Conservation (phyloP, 176 grass and related monocot species). For the Musa acuminata region DNA sequence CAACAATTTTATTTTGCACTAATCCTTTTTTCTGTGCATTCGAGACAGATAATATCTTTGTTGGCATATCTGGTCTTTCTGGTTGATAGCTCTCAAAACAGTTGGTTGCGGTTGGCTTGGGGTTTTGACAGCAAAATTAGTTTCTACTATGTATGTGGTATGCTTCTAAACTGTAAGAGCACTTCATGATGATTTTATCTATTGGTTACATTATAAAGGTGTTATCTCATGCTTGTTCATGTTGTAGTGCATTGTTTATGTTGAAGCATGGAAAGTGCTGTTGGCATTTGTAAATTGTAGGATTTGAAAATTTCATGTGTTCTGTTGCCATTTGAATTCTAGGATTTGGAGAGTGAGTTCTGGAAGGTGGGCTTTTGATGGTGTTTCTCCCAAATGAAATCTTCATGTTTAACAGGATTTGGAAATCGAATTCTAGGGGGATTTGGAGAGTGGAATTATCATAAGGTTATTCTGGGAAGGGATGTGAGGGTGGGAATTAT, state of each 20-base stretch:
- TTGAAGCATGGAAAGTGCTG: no score
- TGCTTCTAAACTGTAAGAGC: slow-evolving; percentile 20
- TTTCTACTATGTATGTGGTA: slow-evolving; percentile 99
- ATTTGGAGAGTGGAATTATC: no score
- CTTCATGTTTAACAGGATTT: no score
- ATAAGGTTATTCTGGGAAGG: no score
- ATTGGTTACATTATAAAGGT: neutral
- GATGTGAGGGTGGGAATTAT: no score
- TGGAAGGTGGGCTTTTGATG: no score
- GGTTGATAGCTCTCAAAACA: slow-evolving; percentile 83
- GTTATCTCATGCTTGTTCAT: neutral
- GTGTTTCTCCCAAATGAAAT: no score
- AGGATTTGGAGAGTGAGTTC: no score
- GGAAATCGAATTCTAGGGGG: no score
- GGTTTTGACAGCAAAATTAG: slow-evolving; percentile 90
- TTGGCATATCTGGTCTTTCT: slow-evolving; percentile 83
- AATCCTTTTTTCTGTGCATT: neutral
- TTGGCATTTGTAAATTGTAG: no score
- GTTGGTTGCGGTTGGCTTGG: slow-evolving; percentile 80
- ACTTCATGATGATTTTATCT: neutral
- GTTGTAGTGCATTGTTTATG: neutral
- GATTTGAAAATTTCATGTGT: no score
- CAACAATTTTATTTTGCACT: slow-evolving; percentile 13
- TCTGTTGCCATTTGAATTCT: no score
- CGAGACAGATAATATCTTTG: slow-evolving; percentile 71